A percentile compares a stretch with the other conserved stretches of the same genome.
Conservation (phyloP, 2,329 filamentous ascomycete species). For the Cadophora gregata region DNA sequence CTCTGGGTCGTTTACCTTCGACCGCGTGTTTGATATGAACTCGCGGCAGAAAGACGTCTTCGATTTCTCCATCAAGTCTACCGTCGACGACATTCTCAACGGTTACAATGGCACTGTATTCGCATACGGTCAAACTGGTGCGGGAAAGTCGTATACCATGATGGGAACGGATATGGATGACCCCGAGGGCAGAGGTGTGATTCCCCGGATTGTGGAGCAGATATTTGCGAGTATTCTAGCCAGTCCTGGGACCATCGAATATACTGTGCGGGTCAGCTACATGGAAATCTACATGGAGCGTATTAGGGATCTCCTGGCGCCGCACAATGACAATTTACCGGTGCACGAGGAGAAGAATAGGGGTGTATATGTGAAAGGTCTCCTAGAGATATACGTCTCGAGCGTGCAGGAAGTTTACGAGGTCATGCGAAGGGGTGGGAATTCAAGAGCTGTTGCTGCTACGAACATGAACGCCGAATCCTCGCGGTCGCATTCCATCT, state of each 20-base stretch:
- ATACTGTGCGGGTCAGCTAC: slow-evolving; percentile 97
- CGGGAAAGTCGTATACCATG: slow-evolving; percentile 99
- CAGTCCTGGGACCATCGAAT: slow-evolving; percentile 92
- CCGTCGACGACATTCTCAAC: slow-evolving; percentile 97
- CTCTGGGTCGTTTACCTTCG: slow-evolving; percentile 89
- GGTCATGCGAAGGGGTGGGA: slow-evolving; percentile 91
- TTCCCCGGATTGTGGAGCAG: slow-evolving; percentile 95
- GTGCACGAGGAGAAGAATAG: slow-evolving; percentile 98
- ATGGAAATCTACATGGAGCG: slow-evolving; percentile 99
- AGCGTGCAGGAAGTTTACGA: slow-evolving; percentile 96
- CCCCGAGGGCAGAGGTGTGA: slow-evolving; percentile 86
- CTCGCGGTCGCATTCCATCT: slow-evolving; percentile 97
- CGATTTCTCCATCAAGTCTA: slow-evolving; percentile 94
- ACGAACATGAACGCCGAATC: slow-evolving; percentile 99
- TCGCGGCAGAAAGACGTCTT: slow-evolving; percentile 93
- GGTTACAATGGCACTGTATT: slow-evolving; percentile 99
- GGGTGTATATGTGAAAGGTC: slow-evolving; percentile 94
- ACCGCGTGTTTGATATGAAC: slow-evolving; percentile 95
- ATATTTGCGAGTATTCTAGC: slow-evolving; percentile 95
- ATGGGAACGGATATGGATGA: slow-evolving; percentile 96
- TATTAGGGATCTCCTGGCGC: slow-evolving; percentile 90
- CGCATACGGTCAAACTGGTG: slow-evolving; percentile 96
- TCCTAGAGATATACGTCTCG: slow-evolving; percentile 93
- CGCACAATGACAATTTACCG: slow-evolving; percentile 93
- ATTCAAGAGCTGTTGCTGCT: slow-evolving; percentile 87